Conservation (phyloP, 148 eudicot species). For the Beta vulgaris region DNA sequence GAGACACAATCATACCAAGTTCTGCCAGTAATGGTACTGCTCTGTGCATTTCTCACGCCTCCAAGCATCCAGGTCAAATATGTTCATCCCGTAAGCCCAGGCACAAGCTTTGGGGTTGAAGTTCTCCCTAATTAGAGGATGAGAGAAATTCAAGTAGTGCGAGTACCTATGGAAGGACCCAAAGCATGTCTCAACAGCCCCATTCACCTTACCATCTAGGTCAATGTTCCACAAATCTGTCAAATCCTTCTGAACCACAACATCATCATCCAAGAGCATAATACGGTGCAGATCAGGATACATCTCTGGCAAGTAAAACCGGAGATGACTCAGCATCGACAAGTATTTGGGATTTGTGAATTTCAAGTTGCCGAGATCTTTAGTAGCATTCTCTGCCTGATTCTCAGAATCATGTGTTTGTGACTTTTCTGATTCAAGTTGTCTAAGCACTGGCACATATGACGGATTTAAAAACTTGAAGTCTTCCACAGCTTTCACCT, state of each 20-base stretch:
- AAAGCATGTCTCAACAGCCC: constrained; percentile 88
- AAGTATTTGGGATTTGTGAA: constrained; percentile 53
- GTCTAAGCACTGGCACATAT: constrained; percentile 79
- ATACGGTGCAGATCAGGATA: constrained; percentile 75
- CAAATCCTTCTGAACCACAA: constrained; percentile 94
- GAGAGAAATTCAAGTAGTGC: constrained; percentile 82
- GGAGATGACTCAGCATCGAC: constrained; percentile 84
- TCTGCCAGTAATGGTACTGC: constrained; percentile 83
- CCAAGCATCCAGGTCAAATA: constrained; percentile 93
- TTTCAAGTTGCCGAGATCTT: constrained; percentile 58
- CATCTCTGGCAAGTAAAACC: constrained; percentile 91
- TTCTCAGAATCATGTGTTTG: constrained; percentile 55
- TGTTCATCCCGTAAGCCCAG: constrained; percentile 93
- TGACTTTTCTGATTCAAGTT: constrained; percentile 55
- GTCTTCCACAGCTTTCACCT: constrained; percentile 72
- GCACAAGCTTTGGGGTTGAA: constrained; percentile 85
- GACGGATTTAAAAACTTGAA: constrained; percentile 67
- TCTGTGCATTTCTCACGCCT: constrained; percentile 81
- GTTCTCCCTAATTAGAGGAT: constrained; percentile 76
- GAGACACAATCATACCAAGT: constrained; percentile 47
- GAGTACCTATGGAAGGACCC: constrained; percentile 85
- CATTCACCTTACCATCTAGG: constrained; percentile 81
- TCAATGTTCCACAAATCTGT: constrained; percentile 82
- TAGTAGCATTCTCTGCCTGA: constrained; percentile 59
- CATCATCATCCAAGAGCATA: constrained; percentile 88